Conservation (phyloP, 208 protist genomes). For the Trypanosoma avium region DNA sequence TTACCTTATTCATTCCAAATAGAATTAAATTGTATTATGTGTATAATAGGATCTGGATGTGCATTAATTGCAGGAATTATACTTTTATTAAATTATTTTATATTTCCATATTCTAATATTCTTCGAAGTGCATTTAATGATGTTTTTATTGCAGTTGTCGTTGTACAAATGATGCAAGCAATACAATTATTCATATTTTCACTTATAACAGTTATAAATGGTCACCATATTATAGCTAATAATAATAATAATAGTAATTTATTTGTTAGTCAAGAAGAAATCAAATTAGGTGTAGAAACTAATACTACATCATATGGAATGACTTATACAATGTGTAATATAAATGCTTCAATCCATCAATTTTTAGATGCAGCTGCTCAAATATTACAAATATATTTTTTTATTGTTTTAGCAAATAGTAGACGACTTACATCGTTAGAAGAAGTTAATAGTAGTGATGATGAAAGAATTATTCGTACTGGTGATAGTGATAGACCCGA, state of each 20-base stretch:
- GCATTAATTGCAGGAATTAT: neutral
- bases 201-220: conserved; percentile 9
- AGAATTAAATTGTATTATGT: conserved; percentile 9
- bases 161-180: conserved; percentile 20
- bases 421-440: conserved; percentile 15
- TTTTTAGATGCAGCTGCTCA: conserved; percentile 12
- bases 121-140: conserved; percentile 27
- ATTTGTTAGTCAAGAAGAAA: too few species aligned
- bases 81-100: conserved; percentile 8
- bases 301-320: conserved; percentile 8
- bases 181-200: conserved; percentile 15
- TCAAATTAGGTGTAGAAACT: too few species aligned
- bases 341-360: conserved; percentile 22
- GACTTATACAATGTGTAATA: conserved; percentile 18
- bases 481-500: neutral
- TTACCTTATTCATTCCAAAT: neutral
- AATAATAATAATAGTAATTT: neutral
- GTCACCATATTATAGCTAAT: neutral
- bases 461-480: conserved; percentile 3
- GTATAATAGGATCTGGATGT: conserved; percentile 4
- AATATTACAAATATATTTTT: conserved; percentile 14
- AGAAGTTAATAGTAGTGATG: conserved; percentile 1
- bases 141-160: conserved; percentile 19
- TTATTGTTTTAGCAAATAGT: conserved; percentile 18
- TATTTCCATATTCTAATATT: conserved; percentile 9